Evolutionary conservation across 2,329 filamentous ascomycete species (phyloP).

Genomic region (Claviceps purpurea): DNA sequence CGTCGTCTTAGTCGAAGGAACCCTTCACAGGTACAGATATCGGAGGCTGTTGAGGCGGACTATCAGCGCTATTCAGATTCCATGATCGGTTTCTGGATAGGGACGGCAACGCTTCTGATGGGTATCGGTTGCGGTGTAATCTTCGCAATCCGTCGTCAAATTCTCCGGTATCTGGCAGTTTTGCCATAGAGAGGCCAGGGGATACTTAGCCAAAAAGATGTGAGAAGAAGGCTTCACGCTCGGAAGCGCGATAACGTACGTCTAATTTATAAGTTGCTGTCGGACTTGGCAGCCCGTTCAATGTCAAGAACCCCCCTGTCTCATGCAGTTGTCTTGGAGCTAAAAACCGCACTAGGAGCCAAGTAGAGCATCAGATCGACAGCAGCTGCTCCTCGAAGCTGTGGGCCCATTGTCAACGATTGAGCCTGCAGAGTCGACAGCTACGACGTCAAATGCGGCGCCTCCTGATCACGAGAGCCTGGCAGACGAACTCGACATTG

Average conservation of each 20-base stretch:
- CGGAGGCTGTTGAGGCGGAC: neutral
- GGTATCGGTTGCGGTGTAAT: neutral
- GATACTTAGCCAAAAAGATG: neutral
- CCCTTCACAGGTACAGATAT: neutral
- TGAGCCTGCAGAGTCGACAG: neutral
- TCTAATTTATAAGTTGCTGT: neutral
- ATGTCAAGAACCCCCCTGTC: neutral
- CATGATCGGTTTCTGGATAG: neutral
- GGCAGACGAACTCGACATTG: neutral
- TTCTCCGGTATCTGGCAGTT: neutral
- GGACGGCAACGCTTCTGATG: neutral
- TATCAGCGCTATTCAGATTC: neutral
- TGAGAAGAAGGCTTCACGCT: neutral
- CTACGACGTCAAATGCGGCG: neutral
- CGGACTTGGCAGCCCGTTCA: neutral
- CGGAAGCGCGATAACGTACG: neutral
- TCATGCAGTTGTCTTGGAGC: neutral
- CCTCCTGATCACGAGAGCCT: neutral
- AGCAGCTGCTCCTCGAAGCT: neutral
- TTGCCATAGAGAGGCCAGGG: neutral
- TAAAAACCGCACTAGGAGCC: neutral
- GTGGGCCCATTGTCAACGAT: neutral
- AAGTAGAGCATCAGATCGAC: neutral
- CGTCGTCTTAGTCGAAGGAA: neutral
- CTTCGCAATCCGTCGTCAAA: neutral